Evolutionary conservation across 129 eudicot species (phyloP), one percentile per base, ranked within the genome.

Genomic region (Flaveria sonorensis): DNA sequence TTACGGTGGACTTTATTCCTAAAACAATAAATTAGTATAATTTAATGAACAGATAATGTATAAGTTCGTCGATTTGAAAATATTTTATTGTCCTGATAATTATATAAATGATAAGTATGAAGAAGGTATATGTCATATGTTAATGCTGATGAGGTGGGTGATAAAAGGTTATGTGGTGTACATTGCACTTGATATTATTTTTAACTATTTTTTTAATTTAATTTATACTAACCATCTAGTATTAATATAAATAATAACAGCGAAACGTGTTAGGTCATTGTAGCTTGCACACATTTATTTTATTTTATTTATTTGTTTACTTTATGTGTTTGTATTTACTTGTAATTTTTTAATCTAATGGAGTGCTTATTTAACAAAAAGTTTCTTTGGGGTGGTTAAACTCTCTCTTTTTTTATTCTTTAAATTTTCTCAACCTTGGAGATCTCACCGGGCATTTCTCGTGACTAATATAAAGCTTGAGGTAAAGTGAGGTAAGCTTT

Each of bases 251-350:
- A 7, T 56, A 15, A 9, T 10, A 32, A 32, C 39, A 32, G 39
- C 39, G 19, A 53, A 39, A 67, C 74, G 81, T 77, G 81, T 77
- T 67, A 10, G 81, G 75, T 77, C 66, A 20, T 77, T 16, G 30
- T 52, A 43, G 74, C 74, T 77, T 36, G 72, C 32, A 14, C 39
- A 24, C 18, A 6, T 77, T 77, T 50, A 32, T 24, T 46, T 45
- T 45, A 1, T 72, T n/a, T 47, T 45, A 21, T 62, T 51, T 15
- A 9, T 64, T 28, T 66, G n/a, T 28, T 32, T 32, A 32, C 39
- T 32, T 32, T 32, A 32, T 50, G 23, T 70, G 55, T 28, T 50
- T 70, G 23, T 70, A 11, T 70, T 70, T 39, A 16, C 26, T 66
- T 18, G 24, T 66, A 66, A 10, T 65, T 66, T 62, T 26, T 62